phyloP scores from a whole-genome alignment of 2,329 filamentous ascomycete species.

The Penicillium sp. region DNA sequence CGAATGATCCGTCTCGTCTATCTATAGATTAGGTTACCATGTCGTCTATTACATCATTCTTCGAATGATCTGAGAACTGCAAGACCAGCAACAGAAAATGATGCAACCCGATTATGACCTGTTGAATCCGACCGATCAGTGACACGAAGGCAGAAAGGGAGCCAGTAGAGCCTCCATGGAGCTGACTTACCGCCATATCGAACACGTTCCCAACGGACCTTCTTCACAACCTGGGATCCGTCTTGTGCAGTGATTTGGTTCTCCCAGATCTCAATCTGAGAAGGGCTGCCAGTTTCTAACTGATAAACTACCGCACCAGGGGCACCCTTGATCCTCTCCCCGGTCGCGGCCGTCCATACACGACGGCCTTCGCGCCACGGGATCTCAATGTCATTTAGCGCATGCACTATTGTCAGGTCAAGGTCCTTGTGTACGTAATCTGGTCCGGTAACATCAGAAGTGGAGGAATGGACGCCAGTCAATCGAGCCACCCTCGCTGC shows the following conservation, averaged over 20 bases:
- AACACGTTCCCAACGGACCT: conserved; percentile 49
- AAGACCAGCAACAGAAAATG: conserved; percentile 43
- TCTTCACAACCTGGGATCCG: conserved; percentile 37
- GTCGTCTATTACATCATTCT: conserved; percentile 22
- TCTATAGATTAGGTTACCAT: not conserved
- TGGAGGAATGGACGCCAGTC: conserved; percentile 36
- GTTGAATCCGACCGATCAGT: not conserved
- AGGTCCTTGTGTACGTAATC: conserved; percentile 57
- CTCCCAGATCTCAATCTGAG: conserved; percentile 46
- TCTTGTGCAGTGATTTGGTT: conserved; percentile 27
- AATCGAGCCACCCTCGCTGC: conserved; percentile 61
- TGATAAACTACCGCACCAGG: conserved; percentile 37
- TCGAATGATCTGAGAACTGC: conserved; percentile 46
- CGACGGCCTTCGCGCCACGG: conserved; percentile 60
- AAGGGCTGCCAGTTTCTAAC: conserved; percentile 34
- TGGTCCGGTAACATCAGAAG: conserved; percentile 54
- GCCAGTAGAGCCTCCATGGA: not conserved
- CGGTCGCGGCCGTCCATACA: conserved; percentile 46
- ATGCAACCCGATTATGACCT: conserved; percentile 49
- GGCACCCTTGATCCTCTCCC: conserved; percentile 28
- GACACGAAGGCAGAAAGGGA: not conserved
- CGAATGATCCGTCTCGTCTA: not conserved
- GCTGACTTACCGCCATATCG: conserved; percentile 46
- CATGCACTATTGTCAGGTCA: conserved; percentile 75
- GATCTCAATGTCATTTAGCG: conserved; percentile 80